Evolutionary conservation across 2,329 filamentous ascomycete species (phyloP).

Genomic region (Trichoderma afroharzianum): DNA sequence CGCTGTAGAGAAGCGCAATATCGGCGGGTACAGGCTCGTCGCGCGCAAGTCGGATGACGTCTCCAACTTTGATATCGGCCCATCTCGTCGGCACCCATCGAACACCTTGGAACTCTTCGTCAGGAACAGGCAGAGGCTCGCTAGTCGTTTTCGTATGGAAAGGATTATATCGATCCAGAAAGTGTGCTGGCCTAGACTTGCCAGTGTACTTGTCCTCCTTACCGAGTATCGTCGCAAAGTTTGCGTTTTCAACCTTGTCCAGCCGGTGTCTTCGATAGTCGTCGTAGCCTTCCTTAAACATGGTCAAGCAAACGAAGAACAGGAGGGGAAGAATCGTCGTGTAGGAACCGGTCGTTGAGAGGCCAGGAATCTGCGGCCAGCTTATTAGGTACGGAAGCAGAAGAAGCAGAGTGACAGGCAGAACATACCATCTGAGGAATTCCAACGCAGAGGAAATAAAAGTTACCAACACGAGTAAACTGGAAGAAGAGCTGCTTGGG

Average conservation of each 20-base stretch:
- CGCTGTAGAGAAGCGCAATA: conserved; percentile 71
- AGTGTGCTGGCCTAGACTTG: conserved; percentile 24
- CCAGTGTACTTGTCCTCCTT: conserved; percentile 33
- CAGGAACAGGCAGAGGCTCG: conserved; percentile 33
- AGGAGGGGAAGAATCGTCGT: conserved; percentile 71
- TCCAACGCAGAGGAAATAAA: conserved; percentile 80
- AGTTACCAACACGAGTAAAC: conserved; percentile 82
- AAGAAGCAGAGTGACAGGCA: not conserved
- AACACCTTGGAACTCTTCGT: conserved; percentile 58
- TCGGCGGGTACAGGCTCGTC: conserved; percentile 83
- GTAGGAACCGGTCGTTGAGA: conserved; percentile 71
- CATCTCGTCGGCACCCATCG: conserved; percentile 51
- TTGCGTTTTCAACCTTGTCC: conserved; percentile 75
- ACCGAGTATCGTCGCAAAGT: conserved; percentile 45
- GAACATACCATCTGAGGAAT: conserved; percentile 65
- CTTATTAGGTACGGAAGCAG: conserved; percentile 38
- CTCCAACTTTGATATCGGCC: conserved; percentile 48
- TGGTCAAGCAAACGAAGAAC: conserved; percentile 76
- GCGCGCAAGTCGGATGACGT: conserved; percentile 50
- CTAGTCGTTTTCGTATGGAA: conserved; percentile 30
- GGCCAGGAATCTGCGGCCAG: conserved; percentile 56
- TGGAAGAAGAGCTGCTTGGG: conserved; percentile 83
- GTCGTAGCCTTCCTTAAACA: conserved; percentile 83
- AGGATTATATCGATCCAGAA: conserved; percentile 31
- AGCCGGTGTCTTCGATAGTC: conserved; percentile 76